Evolutionary conservation across 2,329 filamentous ascomycete species (phyloP).

Genomic region (Fusarium napiforme): DNA sequence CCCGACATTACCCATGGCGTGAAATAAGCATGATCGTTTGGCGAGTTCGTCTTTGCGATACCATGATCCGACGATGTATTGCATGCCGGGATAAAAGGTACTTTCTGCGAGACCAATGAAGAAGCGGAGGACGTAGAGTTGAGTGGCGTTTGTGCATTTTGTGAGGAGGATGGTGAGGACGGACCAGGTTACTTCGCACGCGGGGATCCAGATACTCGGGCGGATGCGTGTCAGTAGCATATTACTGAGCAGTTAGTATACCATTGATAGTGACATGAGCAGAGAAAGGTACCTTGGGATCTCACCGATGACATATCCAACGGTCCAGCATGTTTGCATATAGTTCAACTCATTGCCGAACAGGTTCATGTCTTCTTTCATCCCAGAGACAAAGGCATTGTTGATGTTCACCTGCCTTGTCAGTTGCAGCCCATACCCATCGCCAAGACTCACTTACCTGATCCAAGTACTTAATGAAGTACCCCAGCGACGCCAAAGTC

Average conservation of each 20-base stretch:
- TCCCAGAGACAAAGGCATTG: constrained; percentile 50
- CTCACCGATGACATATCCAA: constrained; percentile 67
- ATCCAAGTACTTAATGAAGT: constrained; percentile 55
- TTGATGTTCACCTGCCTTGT: constrained; percentile 39
- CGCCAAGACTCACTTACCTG: constrained; percentile 31
- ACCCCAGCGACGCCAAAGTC: constrained; percentile 50
- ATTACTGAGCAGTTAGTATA: constrained; percentile 23
- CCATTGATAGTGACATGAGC: accelerated
- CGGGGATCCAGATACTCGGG: constrained; percentile 55
- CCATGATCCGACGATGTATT: constrained; percentile 57
- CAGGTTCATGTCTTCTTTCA: constrained; percentile 64
- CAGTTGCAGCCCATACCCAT: background rate
- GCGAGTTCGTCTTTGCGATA: constrained; percentile 57
- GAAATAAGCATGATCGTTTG: constrained; percentile 56
- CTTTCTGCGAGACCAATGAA: constrained; percentile 56
- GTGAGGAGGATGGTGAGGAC: constrained; percentile 46
- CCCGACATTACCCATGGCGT: constrained; percentile 47
- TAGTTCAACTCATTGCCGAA: constrained; percentile 61
- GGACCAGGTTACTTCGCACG: constrained; percentile 48
- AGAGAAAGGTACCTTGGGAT: constrained; percentile 42
- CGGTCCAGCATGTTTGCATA: constrained; percentile 64
- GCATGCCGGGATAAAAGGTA: constrained; percentile 53
- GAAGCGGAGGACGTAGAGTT: constrained; percentile 55
- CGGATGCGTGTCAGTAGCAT: constrained; percentile 53
- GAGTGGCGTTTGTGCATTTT: constrained; percentile 47